phyloP scores from a whole-genome alignment of 2,329 filamentous ascomycete genomes.

The Herpomyces periplanetae region DNA sequence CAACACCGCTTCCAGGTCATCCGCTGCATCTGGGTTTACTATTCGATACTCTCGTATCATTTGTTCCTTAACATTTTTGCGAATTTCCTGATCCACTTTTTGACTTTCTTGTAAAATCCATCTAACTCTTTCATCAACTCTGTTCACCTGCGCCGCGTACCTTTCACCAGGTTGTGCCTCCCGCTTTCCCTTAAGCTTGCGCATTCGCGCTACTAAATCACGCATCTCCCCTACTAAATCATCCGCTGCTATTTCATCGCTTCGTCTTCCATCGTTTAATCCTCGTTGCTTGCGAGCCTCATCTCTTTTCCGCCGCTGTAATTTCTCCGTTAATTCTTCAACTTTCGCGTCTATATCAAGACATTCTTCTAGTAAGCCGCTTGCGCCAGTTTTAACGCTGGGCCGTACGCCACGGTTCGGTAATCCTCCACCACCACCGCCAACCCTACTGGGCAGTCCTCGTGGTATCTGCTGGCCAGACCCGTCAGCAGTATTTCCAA shows the following conservation, averaged over 20 bases:
- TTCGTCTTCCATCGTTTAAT: conserved; percentile 5
- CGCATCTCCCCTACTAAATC: too few species aligned
- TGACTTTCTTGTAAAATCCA: conserved; percentile 45
- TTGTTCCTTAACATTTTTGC: conserved; percentile 38
- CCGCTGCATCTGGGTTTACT: conserved; percentile 38
- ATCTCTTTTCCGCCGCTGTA: conserved; percentile 60
- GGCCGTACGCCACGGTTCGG: too few species aligned
- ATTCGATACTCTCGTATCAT: conserved; percentile 68
- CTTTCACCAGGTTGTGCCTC: conserved; percentile 27
- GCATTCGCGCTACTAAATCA: conserved; percentile 34
- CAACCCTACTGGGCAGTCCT: too few species aligned
- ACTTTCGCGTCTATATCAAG: conserved; percentile 35
- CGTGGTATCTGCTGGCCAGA: too few species aligned
- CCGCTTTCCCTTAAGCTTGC: conserved; percentile 23
- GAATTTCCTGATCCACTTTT: conserved; percentile 35
- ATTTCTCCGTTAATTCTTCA: conserved; percentile 49
- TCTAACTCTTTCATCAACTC: conserved; percentile 40
- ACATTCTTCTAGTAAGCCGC: conserved; percentile 44
- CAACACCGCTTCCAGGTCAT: conserved; percentile 34
- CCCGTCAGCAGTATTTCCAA: too few species aligned
- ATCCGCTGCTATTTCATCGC: conserved; percentile 5
- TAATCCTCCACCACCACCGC: too few species aligned
- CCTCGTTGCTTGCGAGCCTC: conserved; percentile 25
- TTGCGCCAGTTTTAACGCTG: too few species aligned
- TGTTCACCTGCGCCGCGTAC: conserved; percentile 42